These are phyloP conservation scores for Medicago truncatula DNA, from an alignment of 306 rosid species.

Conservation along the genomic window MtrunA17r5.0-ANR NC_053048.1:54884001-54884500, in stretches of 20 bases:
- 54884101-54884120: constrained; percentile 82
- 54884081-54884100: constrained; percentile 99
- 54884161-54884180: constrained; percentile 43
- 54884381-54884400: no score
- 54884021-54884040: constrained; percentile 3
- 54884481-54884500: background rate
- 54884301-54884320: constrained; percentile 5
- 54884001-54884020: constrained; percentile 5
- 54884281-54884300: constrained; percentile 6
- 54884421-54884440: no score
- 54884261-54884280: no score
- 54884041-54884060: constrained; percentile 38
- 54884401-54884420: no score
- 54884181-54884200: constrained; percentile 22
- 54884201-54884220: background rate
- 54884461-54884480: background rate
- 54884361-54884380: no score
- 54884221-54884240: no score
- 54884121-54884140: constrained; percentile 79
- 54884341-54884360: background rate
- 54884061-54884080: constrained; percentile 41
- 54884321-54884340: background rate
- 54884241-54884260: no score
- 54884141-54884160: constrained; percentile 90
- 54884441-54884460: no score